Evolutionary conservation across 2,329 filamentous ascomycete species (phyloP).

Genomic region (Talaromyces sp.): DNA sequence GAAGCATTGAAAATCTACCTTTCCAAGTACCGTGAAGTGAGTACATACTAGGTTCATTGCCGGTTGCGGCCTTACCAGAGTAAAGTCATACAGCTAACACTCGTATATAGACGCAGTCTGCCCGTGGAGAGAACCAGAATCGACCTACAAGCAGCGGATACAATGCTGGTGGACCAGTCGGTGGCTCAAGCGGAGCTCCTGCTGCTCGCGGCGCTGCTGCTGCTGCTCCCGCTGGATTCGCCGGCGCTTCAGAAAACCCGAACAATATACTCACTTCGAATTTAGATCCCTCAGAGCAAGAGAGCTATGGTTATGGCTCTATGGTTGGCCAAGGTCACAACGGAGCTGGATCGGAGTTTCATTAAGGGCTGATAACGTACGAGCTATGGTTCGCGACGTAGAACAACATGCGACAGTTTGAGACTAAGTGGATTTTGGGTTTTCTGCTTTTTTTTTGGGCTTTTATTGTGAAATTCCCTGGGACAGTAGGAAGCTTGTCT

Average conservation of each 20-base stretch:
- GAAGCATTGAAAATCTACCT: conserved; percentile 98
- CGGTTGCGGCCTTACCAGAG: not conserved
- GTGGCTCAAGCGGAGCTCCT: conserved; percentile 30
- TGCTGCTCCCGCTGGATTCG: conserved; percentile 27
- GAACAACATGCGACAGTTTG: conserved; percentile 7
- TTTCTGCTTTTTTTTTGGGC: not conserved
- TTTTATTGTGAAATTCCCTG: conserved; percentile 7
- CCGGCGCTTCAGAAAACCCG: conserved; percentile 40
- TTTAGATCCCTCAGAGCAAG: conserved; percentile 46
- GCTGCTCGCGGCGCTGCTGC: conserved; percentile 29
- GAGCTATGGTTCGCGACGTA: not conserved
- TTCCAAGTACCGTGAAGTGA: conserved; percentile 94
- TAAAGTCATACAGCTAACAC: conserved; percentile 41
- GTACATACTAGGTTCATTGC: conserved; percentile 35
- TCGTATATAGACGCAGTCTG: conserved; percentile 71
- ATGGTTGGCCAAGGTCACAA: conserved; percentile 48
- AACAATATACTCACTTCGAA: conserved; percentile 45
- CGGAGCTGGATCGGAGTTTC: conserved; percentile 45
- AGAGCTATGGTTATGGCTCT: conserved; percentile 46
- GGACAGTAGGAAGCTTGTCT: not conserved
- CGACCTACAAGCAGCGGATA: conserved; percentile 52
- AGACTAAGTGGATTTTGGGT: conserved; percentile 5
- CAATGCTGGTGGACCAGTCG: conserved; percentile 38
- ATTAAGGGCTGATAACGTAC: conserved; percentile 26
- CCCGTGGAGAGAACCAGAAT: conserved; percentile 63